Evolutionary conservation across 371 early-diverging fungal species (phyloP), one percentile per base, ranked within the genome.

Genomic region (Cokeromyces recurvatus): DNA sequence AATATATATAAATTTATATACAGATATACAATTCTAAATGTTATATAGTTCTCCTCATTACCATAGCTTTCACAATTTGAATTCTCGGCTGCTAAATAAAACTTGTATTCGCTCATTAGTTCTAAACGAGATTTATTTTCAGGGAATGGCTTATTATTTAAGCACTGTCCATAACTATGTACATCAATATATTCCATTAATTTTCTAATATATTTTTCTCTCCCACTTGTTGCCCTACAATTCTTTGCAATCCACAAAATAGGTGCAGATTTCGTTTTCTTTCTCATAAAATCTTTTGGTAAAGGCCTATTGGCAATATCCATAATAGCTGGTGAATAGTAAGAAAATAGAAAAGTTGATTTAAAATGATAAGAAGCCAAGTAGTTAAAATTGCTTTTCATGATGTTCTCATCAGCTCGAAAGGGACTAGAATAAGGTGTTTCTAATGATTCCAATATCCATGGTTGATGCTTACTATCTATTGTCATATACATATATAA

Each of bases 51-150:
- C 3, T 1, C 11, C 12, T 3, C 24, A 27, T 16, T 59, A 64
- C 69, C 71, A 57, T 70, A 70, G 34, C 65, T 57, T 29, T 60
- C 68, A 23, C 72, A 71, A 36, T 71, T 71, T 16, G 68, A 59
- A 43, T 67, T 67, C 25, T 71, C 72, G 19, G 65, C 53, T 1
- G 68, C 55, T 10, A 71, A 43, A 50, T 71, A 68, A 49, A 71
- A 71, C 38, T 71, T 71, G 46, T 71, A 65, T 45, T 64, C 64
- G 11, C 39, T 36, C 48, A 64, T 48, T 3, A 59, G 37, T 3
- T 52, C 49, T 31, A 45, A 39, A 12, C 74, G 42, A 3, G 65
- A 48, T 23, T 58, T 64, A 25, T 56, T 59, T 0, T 47, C 11
- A 1, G 75, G 74, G 35, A 69, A 74, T 0, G 39, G 44, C 19